Percentiles rank a stretch among this genome's conserved stretches.
phyloP scores from a whole-genome alignment of 2,329 filamentous ascomycete genomes.

The Exophiala alcalophila region DNA sequence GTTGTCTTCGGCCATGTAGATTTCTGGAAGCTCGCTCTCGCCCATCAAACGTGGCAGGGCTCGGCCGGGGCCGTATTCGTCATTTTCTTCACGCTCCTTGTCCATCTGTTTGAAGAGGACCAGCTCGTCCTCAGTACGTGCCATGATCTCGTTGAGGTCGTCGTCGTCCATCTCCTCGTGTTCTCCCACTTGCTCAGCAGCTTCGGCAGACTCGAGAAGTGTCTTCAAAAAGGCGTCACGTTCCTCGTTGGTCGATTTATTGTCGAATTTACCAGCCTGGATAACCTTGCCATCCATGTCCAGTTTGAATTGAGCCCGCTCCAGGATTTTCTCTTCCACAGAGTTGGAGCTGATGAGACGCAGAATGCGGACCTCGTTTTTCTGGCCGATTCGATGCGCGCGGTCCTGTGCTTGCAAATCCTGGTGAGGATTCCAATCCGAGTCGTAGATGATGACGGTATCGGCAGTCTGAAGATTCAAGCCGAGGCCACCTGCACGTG shows the following conservation, averaged over 20 bases:
- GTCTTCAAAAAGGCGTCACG: slow-evolving; percentile 95
- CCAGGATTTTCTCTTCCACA: slow-evolving; percentile 96
- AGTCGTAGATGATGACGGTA: slow-evolving; percentile 99
- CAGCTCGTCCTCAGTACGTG: slow-evolving; percentile 80
- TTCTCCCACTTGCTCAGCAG: slow-evolving; percentile 68
- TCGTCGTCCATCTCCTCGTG: slow-evolving; percentile 96
- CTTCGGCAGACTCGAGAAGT: slow-evolving; percentile 76
- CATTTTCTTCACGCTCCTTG: slow-evolving; percentile 63
- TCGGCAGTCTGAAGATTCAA: slow-evolving; percentile 96
- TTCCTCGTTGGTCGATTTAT: slow-evolving; percentile 98
- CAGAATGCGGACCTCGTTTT: slow-evolving; percentile 97
- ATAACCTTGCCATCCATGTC: slow-evolving; percentile 99
- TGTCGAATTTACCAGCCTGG: slow-evolving; percentile 98
- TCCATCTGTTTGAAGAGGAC: slow-evolving; percentile 78
- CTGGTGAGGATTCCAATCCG: slow-evolving; percentile 99
- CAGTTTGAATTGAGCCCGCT: slow-evolving; percentile 94
- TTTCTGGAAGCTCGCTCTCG: slow-evolving; percentile 86
- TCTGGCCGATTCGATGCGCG: slow-evolving; percentile 99
- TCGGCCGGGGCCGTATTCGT: slow-evolving; percentile 69
- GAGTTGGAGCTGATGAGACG: slow-evolving; percentile 95
- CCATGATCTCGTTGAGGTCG: slow-evolving; percentile 90
- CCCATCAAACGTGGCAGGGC: slow-evolving; percentile 74
- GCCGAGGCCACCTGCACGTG: slow-evolving; percentile 94
- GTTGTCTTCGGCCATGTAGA: slow-evolving; percentile 85
- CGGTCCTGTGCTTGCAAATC: slow-evolving; percentile 99